phyloP scores from a whole-genome alignment of 139 green algal species.

The Ulvella scutata region DNA sequence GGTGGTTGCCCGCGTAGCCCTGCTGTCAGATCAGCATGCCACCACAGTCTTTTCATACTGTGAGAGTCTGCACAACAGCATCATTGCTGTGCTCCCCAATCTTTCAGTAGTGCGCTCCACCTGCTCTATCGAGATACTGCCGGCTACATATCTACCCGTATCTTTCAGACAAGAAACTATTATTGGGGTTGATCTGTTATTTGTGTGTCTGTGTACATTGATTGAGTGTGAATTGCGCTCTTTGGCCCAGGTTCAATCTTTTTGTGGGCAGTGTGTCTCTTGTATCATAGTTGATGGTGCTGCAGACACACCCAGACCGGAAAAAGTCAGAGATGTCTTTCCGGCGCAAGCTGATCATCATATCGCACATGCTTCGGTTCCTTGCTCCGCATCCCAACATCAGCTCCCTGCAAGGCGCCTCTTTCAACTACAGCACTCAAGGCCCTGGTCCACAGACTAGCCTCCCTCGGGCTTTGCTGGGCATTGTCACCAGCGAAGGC shows the following conservation, averaged over 20 bases:
- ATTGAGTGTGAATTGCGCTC: no score
- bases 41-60: not conserved
- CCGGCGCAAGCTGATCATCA: not conserved
- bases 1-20: not conserved
- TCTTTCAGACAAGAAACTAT: no score
- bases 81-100: not conserved
- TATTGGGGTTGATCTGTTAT: no score
- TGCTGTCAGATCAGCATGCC: not conserved
- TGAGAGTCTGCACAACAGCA: not conserved
- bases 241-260: no score
- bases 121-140: no score
- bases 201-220: no score
- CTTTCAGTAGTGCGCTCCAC: not conserved
- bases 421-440: not conserved
- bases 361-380: not conserved
- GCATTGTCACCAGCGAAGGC: not conserved
- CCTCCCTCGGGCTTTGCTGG: not conserved
- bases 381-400: not conserved
- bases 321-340: not conserved
- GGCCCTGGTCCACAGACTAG: not conserved
- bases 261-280: no score
- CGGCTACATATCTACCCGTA: no score
- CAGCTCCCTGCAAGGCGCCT: not conserved
- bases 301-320: no score
- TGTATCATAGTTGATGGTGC: no score